Evolutionary conservation across 2,329 filamentous ascomycete genomes (phyloP), one percentile per base, ranked within the genome.

Genomic region (Podosphaera fusca): DNA sequence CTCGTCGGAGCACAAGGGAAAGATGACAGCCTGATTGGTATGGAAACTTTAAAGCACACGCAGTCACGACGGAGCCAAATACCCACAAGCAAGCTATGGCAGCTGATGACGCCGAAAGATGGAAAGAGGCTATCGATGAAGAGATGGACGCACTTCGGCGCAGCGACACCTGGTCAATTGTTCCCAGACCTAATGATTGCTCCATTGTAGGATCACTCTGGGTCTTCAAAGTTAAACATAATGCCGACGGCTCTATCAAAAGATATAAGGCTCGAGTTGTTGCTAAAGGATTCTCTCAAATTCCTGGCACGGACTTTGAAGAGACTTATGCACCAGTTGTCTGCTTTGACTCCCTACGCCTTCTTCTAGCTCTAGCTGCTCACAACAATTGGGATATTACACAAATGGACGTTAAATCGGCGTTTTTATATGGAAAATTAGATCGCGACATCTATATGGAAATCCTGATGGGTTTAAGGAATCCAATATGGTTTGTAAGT

Each of bases 211-310:
- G 14, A 38, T 30, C n/a, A 9, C 10, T 35, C 4, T 55, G 35
- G 34, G 34, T 40, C 10, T 55, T 55, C 52, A 55, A 55, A 40
- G 4, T 55, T 29, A 55, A 55, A 21, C 52, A 55, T 3, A 40
- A 40, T 40, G 10, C 52, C 35, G 35, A 55, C n/a, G 12, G 52
- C 5, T 55, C 52, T 29, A 42, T 55, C 35, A 35, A 40, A 55
- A 35, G 35, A 30, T 55, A 42, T n/a, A 55, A 55, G 35, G 52
- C 35, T 55, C 52, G 52, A 40, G 35, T 55, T 42, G 34, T 55
- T 14, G 52, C 34, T 14, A 55, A 55, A 53, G 50, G 50, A 36
- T 53, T 53, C 34, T 53, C 50, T 36, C 50, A 53, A 53, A 53
- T 36, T 14, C 50, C 50, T 53, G 50, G 50, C 34, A 36, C 14